Evolutionary conservation across 495 filamentous ascomycete species (phyloP), one percentile per base, ranked within the genome.

Genomic region (Saxophila tyrrhenica): DNA sequence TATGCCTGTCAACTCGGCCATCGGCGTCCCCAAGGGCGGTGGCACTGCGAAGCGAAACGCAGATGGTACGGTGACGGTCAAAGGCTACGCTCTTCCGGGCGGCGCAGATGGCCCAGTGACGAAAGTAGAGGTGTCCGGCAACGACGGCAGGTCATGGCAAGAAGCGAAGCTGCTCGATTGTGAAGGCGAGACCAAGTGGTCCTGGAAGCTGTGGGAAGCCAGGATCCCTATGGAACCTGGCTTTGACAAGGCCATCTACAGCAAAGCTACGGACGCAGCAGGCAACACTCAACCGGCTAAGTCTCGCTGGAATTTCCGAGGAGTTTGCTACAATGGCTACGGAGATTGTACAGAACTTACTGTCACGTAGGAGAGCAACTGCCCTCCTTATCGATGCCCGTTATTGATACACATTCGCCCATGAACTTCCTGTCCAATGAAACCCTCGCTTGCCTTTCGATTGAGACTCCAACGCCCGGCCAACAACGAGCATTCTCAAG

Each of bases 271-370:
- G 17, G 79, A 83, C 68, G 63, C 50, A 29, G 72, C 59, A 3
- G 74, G 76, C 19, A 78, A 80, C 62, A 54, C 61, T 22, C 79
- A 81, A 59, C 58, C 46, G 10, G 64, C 68, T 46, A 64, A 67
- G 58, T 69, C 73, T 13, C 61, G 70, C 55, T 82, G 79, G 79
- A 82, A 80, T 63, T 62, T 77, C 46, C 69, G 80, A 43, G 80
- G 80, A 2, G 77, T 83, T 8, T 76, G 69, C 44, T 83, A 82
- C 65, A 76, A 78, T 64, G 80, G 77, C 15, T 83, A 76, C 67
- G 80, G 79, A 0, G 73, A 80, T 59, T 67, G 68, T 20, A 70
- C 66, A 41, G 68, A 72, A 29, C 50, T 82, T 9, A 61, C 54
- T 8, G 42, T 64, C 16, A 35, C 29, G 29, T 35, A 35, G 29